A percentile compares a stretch with the other conserved stretches of the same genome.
phyloP scores from a whole-genome alignment of 345 rosid species.

The Corchorus olitorius region DNA sequence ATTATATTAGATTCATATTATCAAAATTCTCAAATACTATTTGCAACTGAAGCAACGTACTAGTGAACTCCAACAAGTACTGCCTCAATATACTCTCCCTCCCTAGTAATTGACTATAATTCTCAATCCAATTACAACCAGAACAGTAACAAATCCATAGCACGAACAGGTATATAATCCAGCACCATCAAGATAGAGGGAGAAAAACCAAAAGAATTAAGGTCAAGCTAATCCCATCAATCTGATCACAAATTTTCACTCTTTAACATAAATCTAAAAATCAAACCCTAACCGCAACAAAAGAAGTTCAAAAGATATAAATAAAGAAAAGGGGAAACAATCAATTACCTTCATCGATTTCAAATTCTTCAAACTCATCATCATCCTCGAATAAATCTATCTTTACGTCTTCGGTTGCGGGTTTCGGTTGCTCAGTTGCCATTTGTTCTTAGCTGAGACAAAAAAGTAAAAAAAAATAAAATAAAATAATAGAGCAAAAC shows the following conservation, averaged over 20 bases:
- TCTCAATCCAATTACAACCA: background rate
- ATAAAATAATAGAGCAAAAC: background rate
- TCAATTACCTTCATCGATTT: constrained; percentile 55
- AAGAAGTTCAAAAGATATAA: background rate
- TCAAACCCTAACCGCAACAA: background rate
- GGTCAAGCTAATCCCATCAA: background rate
- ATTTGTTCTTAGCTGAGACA: constrained; percentile 26
- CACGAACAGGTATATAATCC: constrained; percentile 1
- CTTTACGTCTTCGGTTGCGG: constrained; percentile 66
- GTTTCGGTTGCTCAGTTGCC: constrained; percentile 60
- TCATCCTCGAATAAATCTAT: constrained; percentile 91
- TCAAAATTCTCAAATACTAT: background rate
- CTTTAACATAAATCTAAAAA: background rate
- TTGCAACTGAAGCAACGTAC: background rate
- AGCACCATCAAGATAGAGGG: background rate
- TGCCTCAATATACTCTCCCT: background rate
- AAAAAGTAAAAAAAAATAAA: background rate
- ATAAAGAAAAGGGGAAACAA: background rate
- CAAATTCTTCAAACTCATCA: constrained; percentile 92
- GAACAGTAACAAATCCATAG: background rate
- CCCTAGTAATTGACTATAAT: background rate
- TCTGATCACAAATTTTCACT: no score
- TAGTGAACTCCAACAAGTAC: background rate
- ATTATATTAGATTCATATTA: background rate
- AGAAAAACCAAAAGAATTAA: background rate